A percentile compares a stretch with the other conserved stretches of the same genome.
Evolutionary conservation across 1,284 basidiomycete species (phyloP).

Genomic region (Trichosporon sp.): DNA sequence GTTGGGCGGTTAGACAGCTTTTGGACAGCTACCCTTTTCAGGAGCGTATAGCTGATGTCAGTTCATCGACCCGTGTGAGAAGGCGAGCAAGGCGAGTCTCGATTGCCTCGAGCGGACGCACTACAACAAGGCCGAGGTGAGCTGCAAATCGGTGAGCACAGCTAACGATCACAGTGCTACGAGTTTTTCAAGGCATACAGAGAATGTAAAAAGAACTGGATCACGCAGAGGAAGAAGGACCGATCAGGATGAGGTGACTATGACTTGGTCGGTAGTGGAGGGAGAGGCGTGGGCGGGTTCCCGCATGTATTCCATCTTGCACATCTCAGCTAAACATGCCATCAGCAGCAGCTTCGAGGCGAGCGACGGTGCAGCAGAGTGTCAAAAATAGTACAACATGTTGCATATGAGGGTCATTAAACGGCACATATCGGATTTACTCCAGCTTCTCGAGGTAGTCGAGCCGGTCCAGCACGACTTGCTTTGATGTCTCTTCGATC

Average conservation of each 20-base stretch:
- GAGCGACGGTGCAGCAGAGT: neutral
- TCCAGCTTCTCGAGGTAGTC: constrained; percentile 84
- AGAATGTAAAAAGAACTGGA: constrained; percentile 47
- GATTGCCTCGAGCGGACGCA: constrained; percentile 46
- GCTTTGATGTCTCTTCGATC: constrained; percentile 95
- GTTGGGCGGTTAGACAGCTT: no score
- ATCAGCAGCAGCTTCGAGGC: neutral
- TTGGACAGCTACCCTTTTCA: no score
- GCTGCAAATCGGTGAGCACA: neutral
- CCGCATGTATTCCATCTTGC: neutral
- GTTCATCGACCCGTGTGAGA: constrained; percentile 46
- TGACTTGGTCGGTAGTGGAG: no score
- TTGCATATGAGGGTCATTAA: neutral
- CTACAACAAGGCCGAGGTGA: constrained; percentile 46
- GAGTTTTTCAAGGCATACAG: constrained; percentile 47
- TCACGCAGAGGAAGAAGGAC: constrained; percentile 2
- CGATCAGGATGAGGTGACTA: neutral
- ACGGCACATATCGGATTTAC: constrained; percentile 1
- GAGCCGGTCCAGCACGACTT: constrained; percentile 81
- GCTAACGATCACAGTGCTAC: constrained; percentile 31
- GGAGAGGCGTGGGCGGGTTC: neutral
- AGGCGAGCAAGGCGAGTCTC: constrained; percentile 42
- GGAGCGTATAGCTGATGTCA: constrained; percentile 24
- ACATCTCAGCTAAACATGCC: neutral
- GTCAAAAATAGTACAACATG: neutral